Evolutionary conservation across 768 basidiomycete genomes (phyloP), one percentile per base, ranked within the genome.

Genomic region (Suillus paluster): DNA sequence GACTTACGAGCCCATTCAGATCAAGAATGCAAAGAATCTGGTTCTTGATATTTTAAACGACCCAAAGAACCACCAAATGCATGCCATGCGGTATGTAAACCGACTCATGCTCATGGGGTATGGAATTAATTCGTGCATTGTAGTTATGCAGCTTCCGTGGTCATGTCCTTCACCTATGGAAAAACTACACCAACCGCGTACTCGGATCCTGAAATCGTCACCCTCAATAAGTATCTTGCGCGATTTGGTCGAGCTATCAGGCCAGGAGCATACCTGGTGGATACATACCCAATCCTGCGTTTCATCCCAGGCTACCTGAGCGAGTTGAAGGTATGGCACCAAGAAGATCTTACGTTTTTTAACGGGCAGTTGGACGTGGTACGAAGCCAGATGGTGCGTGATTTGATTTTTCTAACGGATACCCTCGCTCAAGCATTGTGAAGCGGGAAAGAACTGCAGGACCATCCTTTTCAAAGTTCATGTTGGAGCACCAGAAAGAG

Each of bases 251-350:
- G 58, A 12, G 69, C 64, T 1, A 58, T 78, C 21, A 63, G 57
- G 10, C 64, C 69, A 0, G 72, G 72, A 30, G 55, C 66, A 14
- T 73, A 69, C 45, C 66, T 70, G n/a, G 70, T 73, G 33, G 72
- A 73, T 41, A 59, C 62, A 5, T 68, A 60, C 33, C 72, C 72
- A 4, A 63, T 68, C 36, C 56, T 73, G 2, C 55, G 54, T 50
- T 69, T 69, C 11, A 33, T 73, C 15, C 72, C 72, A 2, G 66
- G 67, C 12, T 70, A 87, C 64, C 76, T 86, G 14, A 78, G 79
- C 5, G 81, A 84, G 61, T 73, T 90, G 6, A 80, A 78, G 60
- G 74, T 77, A 4, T 85, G 84, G 41, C 88, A 89, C 64, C n/a
- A 64, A 34, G 75, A 80, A 52, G 80, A 81, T 63, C 68, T 77